A percentile compares a stretch with the other conserved stretches of the same genome.
Conservation (phyloP, 1,284 basidiomycete genomes). For the Ceratobasidium sp. region DNA sequence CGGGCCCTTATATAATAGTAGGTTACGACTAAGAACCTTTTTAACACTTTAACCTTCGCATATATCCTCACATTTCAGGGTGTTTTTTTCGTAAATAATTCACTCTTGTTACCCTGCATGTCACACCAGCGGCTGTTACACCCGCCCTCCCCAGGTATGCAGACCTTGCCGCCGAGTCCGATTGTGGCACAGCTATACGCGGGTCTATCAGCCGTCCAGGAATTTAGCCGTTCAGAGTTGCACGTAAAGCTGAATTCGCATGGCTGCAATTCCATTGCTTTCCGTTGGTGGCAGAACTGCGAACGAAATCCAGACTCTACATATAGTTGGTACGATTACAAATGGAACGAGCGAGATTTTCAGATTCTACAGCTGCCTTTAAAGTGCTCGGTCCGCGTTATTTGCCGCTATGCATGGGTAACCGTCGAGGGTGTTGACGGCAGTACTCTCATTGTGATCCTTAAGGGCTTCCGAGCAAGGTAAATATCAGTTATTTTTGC, state of each 20-base stretch:
- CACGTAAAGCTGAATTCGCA: not conserved
- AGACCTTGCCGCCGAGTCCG: not conserved
- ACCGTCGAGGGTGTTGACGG: constrained; percentile 1
- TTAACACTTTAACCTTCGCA: not conserved
- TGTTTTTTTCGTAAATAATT: not conserved
- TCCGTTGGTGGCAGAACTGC: not conserved
- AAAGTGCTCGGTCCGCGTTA: not conserved
- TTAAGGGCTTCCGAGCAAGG: constrained; percentile 8
- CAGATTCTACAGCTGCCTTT: not conserved
- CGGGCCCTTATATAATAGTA: not conserved
- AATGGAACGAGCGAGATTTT: not conserved
- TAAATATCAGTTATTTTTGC: not conserved
- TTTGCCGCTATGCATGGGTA: not conserved
- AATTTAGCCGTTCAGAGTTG: not conserved
- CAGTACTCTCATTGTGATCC: not conserved
- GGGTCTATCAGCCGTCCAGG: not conserved
- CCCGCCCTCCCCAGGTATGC: not conserved
- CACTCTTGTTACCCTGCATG: not conserved
- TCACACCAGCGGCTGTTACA: not conserved
- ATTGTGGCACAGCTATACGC: not conserved
- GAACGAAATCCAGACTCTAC: not conserved
- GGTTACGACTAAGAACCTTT: not conserved
- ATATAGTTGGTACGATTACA: not conserved
- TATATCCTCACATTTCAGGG: not conserved
- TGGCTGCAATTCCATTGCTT: constrained; percentile 1